Evolutionary conservation across 2,329 filamentous ascomycete genomes (phyloP).

Genomic region (Talaromyces sp.): DNA sequence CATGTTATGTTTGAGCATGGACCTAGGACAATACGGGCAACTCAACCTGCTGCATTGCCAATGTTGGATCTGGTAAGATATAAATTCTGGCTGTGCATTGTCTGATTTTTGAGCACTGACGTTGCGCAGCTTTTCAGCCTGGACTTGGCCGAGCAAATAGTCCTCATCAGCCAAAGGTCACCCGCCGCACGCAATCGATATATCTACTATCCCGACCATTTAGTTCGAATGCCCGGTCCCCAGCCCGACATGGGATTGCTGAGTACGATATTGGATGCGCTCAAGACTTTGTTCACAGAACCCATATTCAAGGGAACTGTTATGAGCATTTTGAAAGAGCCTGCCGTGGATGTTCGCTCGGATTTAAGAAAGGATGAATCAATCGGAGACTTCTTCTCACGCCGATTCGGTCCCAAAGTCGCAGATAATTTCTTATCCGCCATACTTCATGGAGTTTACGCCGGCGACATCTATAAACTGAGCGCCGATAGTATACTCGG

Average conservation of each 20-base stretch:
- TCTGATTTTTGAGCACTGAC: neutral
- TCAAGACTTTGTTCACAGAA: conserved; percentile 45
- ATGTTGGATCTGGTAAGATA: conserved; percentile 65
- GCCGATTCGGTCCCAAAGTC: conserved; percentile 53
- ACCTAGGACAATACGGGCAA: conserved; percentile 69
- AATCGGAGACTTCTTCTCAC: conserved; percentile 62
- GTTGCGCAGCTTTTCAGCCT: conserved; percentile 55
- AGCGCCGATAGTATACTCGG: conserved; percentile 67
- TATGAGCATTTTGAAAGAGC: conserved; percentile 32
- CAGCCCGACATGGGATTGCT: conserved; percentile 25
- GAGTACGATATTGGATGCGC: conserved; percentile 26
- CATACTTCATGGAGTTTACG: conserved; percentile 82
- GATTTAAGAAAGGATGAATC: conserved; percentile 60
- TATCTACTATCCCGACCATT: conserved; percentile 83
- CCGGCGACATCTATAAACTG: conserved; percentile 78
- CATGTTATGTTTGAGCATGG: conserved; percentile 77
- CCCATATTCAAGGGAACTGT: conserved; percentile 54
- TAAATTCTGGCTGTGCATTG: neutral
- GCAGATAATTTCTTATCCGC: conserved; percentile 74
- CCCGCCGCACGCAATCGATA: conserved; percentile 64
- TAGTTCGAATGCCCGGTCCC: conserved; percentile 61
- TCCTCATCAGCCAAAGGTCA: conserved; percentile 51
- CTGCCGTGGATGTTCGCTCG: conserved; percentile 20
- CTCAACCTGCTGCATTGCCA: conserved; percentile 58
- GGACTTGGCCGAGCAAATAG: conserved; percentile 54